Evolutionary conservation across 108 stramenopile genomes (phyloP).

Genomic region (Fistulifera pelliculosa): DNA sequence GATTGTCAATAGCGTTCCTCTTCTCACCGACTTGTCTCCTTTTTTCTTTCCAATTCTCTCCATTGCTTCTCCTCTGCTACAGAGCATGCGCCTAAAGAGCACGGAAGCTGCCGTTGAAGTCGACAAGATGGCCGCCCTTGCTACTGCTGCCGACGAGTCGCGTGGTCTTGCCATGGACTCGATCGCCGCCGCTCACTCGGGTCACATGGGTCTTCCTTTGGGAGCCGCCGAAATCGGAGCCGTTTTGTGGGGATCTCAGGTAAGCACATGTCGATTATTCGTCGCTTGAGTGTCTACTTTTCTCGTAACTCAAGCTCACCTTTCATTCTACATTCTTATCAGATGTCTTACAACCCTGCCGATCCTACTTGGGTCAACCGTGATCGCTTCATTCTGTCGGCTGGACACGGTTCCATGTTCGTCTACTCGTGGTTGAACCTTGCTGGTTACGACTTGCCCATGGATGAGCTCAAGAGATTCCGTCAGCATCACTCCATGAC

Average conservation of each 20-base stretch:
- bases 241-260: constrained; percentile 90
- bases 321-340: no score
- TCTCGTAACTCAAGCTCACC: no score
- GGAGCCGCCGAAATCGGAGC: constrained; percentile 97
- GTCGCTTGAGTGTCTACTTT: no score
- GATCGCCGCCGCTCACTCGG: constrained; percentile 95
- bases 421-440: constrained; percentile 97
- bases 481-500: constrained; percentile 81
- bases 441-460: constrained; percentile 78
- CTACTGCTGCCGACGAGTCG: constrained; percentile 95
- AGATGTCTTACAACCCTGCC: constrained; percentile 79
- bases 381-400: constrained; percentile 95
- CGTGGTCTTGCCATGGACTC: constrained; percentile 99
- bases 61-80: no score
- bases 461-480: constrained; percentile 89
- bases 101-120: constrained; percentile 63
- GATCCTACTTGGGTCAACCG: constrained; percentile 87
- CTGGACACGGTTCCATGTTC: constrained; percentile 96
- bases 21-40: no score
- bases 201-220: constrained; percentile 99
- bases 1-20: no score
- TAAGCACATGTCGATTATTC: no score
- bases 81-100: no score
- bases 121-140: constrained; percentile 82
- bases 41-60: no score